phyloP scores from a whole-genome alignment of 2,329 filamentous ascomycete genomes.

The Colletotrichum sp. region DNA sequence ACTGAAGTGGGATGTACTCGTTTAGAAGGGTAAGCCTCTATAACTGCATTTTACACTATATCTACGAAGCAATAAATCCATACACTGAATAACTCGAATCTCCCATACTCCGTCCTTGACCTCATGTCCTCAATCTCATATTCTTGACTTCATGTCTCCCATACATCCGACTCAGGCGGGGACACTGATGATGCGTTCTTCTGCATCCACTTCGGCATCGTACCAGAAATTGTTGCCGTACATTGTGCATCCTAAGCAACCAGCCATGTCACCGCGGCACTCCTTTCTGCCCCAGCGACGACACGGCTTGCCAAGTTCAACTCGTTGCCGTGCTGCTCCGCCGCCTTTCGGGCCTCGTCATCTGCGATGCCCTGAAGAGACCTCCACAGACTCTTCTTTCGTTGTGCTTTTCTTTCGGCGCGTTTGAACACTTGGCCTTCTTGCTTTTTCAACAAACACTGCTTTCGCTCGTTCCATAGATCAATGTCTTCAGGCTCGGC shows the following conservation, averaged over 20 bases:
- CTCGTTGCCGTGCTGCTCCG: not conserved
- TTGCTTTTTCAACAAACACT: not conserved
- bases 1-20: not conserved
- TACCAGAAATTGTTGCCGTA: not conserved
- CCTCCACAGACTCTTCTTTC: not conserved
- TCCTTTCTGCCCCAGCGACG: not conserved
- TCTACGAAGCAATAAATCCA: not conserved
- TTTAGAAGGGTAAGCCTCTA: not conserved
- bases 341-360: not conserved
- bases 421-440: not conserved
- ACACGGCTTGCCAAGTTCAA: not conserved
- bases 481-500: not conserved
- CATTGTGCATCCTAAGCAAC: not conserved
- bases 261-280: not conserved
- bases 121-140: not conserved
- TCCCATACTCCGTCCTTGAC: not conserved
- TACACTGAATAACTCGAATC: not conserved
- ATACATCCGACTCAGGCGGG: not conserved
- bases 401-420: not conserved
- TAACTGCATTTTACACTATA: not conserved
- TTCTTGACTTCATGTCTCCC: not conserved
- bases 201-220: not conserved
- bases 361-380: not conserved
- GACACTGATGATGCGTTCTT: not conserved
- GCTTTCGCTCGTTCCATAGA: not conserved